Evolutionary conservation across 331 rosid genomes (phyloP), one percentile per base, ranked within the genome.

Genomic region (Acacia concinna): DNA sequence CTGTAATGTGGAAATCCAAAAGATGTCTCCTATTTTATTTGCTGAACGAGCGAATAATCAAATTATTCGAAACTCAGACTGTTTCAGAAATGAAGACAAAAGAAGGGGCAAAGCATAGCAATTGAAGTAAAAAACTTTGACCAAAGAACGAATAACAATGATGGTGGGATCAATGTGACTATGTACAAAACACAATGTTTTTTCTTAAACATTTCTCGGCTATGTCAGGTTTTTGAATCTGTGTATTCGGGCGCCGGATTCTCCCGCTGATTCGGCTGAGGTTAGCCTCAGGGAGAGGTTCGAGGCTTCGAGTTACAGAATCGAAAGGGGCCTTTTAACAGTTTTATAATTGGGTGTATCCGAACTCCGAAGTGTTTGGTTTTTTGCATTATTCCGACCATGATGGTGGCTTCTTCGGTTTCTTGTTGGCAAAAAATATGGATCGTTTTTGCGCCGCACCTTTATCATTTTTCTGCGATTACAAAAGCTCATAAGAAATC

Each of bases 391-490:
- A 4, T 44, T 74, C 23, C 11, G 81, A 83, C 60, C 74, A 4
- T 51, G 76, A 35, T 17, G 85, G 81, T 14, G 76, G 77, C 70
- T 80, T 81, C 79, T 46, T 73, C 41, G 60, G 84, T 86, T 82
- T 90, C 37, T 77, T 79, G 73, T 79, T 64, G 4, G 77, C 85
- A 63, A 81, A 79, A 8, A 87, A 49, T 30, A 87, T 76, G 0
- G 79, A 49, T 80, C 82, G 32, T 77, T 83, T 23, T 80, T 82
- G 90, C 21, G 78, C 78, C 20, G 85, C 81, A 68, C 77, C 68
- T 34, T 6, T 70, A 18, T 81, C 80, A 5, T 31, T 74, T 71
- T 75, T 86, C 92, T 86, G 92, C 89, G 79, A 71, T 37, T 14
- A 35, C 70, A 59, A 10, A 57, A 38, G 3, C 54, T 78, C 43